A percentile compares a stretch with the other conserved stretches of the same genome.
Conservation (phyloP, 768 basidiomycete species). For the Obba rivulosa region DNA sequence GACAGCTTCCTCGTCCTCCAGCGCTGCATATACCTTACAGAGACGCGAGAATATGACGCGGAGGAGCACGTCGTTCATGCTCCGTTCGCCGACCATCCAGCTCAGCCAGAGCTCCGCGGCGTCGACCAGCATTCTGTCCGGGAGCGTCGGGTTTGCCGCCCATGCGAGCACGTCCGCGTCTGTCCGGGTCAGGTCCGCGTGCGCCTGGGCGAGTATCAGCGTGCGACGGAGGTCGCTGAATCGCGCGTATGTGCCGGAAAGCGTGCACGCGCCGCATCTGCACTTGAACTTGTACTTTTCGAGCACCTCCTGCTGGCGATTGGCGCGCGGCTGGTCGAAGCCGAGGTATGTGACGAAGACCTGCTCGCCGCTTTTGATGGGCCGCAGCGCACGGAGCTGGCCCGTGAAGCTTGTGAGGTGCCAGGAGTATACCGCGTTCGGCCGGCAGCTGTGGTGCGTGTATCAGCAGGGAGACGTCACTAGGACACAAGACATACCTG, state of each 20-base stretch:
- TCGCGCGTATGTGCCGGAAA: not conserved
- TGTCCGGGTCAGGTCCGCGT: not conserved
- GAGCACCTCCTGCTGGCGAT: not conserved
- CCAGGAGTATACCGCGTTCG: not conserved
- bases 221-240: constrained; percentile 4
- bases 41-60: not conserved
- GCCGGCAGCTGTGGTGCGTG: constrained; percentile 4
- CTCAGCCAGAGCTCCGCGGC: too few species aligned
- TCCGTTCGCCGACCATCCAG: constrained; percentile 1
- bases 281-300: constrained; percentile 5
- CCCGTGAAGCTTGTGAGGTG: not conserved
- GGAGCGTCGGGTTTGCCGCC: too few species aligned
- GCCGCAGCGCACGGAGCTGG: not conserved
- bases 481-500: not conserved
- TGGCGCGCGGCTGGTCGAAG: too few species aligned
- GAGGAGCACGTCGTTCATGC: too few species aligned
- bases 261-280: constrained; percentile 3
- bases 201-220: constrained; percentile 2
- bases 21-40: not conserved
- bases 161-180: too few species aligned
- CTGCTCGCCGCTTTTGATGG: not conserved
- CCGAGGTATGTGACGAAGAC: not conserved
- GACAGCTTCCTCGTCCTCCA: not conserved
- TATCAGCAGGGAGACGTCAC: too few species aligned
- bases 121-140: too few species aligned